Conservation (phyloP, 1,139 yeast genomes). For the Sugiyamaella novakii region DNA sequence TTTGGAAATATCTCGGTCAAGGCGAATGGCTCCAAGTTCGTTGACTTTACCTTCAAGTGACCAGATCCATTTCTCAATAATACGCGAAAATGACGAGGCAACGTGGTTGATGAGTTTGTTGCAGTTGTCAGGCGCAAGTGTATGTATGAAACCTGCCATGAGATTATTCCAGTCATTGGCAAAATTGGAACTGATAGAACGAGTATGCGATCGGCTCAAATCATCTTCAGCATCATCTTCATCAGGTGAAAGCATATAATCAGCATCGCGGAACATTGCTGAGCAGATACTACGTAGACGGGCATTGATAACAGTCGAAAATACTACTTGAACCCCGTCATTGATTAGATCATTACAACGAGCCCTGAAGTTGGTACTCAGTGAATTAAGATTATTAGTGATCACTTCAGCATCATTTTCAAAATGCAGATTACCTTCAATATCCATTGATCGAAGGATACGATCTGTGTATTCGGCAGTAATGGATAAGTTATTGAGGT, state of each 20-base stretch:
- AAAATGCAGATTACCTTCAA: constrained; percentile 56
- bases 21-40: constrained; percentile 78
- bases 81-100: constrained; percentile 50
- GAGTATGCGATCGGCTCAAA: not conserved
- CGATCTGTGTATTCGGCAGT: constrained; percentile 59
- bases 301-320: constrained; percentile 58
- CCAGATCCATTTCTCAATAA: constrained; percentile 71
- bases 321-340: constrained; percentile 58
- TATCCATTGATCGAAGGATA: constrained; percentile 46
- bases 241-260: constrained; percentile 46
- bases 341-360: constrained; percentile 52
- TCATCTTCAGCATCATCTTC: constrained; percentile 26
- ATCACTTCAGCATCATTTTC: constrained; percentile 54
- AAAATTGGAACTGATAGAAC: constrained; percentile 26
- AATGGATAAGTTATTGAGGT: constrained; percentile 62
- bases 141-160: constrained; percentile 65
- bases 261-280: constrained; percentile 58
- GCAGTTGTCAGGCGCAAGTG: constrained; percentile 55
- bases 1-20: constrained; percentile 80
- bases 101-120: constrained; percentile 57
- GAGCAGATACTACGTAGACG: constrained; percentile 52
- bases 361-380: constrained; percentile 42
- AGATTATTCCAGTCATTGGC: constrained; percentile 60
- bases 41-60: constrained; percentile 65
- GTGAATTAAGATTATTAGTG: constrained; percentile 44